Conservation (phyloP, 192 early-diverging fungal genomes). For the Coemansia sp. region DNA sequence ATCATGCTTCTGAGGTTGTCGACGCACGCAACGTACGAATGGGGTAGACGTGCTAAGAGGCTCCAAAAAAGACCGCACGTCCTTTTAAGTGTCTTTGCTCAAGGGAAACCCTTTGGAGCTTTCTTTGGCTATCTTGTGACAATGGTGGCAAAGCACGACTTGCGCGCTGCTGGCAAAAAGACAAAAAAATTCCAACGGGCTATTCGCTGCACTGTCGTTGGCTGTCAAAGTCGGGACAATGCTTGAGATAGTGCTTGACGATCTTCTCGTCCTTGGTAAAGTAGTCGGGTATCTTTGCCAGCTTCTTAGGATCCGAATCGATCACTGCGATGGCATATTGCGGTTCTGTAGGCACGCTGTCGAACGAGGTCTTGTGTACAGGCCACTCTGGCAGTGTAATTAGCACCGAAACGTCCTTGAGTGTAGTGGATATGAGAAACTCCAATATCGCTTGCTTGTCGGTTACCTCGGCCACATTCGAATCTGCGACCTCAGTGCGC, state of each 20-base stretch:
- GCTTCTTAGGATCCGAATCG: conserved; percentile 74
- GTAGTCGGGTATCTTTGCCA: conserved; percentile 61
- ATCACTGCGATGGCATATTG: conserved; percentile 57
- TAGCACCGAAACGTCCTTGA: conserved; percentile 80
- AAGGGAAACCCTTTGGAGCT: background rate
- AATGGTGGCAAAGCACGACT: background rate
- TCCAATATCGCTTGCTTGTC: conserved; percentile 62
- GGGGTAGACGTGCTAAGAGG: background rate
- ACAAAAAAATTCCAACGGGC: too few relatives aligned
- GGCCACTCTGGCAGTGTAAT: conserved; percentile 42
- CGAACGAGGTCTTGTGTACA: background rate
- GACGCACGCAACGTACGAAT: background rate
- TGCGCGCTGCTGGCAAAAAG: background rate
- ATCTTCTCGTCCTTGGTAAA: conserved; percentile 60
- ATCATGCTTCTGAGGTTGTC: background rate
- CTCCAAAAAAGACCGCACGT: background rate
- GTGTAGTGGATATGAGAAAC: conserved; percentile 69
- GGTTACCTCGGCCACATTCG: background rate
- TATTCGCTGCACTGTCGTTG: background rate
- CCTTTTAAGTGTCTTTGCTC: background rate
- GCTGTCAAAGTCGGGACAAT: conserved; percentile 2
- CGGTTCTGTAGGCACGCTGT: background rate
- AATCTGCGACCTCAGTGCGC: background rate
- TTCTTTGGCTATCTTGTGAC: background rate
- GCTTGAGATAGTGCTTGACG: conserved; percentile 43